Percentiles rank a stretch among this genome's conserved stretches.
phyloP scores from a whole-genome alignment of 23 red algal species.

The Gracilaria vermiculophylla region DNA sequence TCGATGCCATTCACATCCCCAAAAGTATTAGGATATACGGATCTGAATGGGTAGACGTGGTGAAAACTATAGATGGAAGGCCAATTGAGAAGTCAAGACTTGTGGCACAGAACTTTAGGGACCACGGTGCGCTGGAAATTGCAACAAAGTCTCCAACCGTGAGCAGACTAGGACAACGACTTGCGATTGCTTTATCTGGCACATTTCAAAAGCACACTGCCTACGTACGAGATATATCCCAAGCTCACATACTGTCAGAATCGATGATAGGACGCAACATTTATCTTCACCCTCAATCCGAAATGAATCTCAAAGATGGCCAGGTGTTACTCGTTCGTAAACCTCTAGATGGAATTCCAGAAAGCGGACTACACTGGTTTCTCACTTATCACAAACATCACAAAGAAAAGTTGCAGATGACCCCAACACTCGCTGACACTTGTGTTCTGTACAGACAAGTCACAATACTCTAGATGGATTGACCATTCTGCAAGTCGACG shows the following conservation, averaged over 20 bases:
- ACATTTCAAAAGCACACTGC: neutral
- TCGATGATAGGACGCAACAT: neutral
- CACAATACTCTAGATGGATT: neutral
- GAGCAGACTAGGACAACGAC: neutral
- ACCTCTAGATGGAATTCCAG: neutral
- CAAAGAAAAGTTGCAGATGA: neutral
- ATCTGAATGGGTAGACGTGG: neutral
- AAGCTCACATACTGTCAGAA: conserved; percentile 17
- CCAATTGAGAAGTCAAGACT: neutral
- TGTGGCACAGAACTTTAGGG: neutral
- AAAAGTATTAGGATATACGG: neutral
- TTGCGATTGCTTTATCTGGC: neutral
- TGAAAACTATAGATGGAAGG: neutral
- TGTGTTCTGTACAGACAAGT: neutral
- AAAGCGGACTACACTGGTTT: neutral
- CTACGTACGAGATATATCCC: conserved; percentile 18
- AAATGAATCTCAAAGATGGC: neutral
- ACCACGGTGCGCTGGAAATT: neutral
- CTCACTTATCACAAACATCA: neutral
- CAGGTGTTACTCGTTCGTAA: neutral
- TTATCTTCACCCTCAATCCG: neutral
- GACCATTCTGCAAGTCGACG: too few species aligned
- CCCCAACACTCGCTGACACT: neutral
- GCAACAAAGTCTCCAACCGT: neutral
- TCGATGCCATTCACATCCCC: neutral